phyloP scores from a whole-genome alignment of 352 stramenopile species.

The Phytophthora capsici region DNA sequence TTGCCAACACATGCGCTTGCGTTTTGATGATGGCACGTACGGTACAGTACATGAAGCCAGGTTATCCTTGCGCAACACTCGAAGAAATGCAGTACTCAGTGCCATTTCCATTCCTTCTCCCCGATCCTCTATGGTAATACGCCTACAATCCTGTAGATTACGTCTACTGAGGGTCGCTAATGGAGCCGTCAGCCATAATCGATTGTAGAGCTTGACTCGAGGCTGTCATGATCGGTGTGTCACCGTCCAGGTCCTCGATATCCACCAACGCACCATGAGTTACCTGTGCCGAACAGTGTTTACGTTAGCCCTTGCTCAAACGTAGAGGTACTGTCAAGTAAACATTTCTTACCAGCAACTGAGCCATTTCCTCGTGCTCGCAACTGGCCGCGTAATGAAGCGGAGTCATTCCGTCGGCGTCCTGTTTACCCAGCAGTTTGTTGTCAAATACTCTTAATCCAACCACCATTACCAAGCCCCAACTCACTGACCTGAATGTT shows the following conservation, averaged over 20 bases:
- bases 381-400: constrained; percentile 81
- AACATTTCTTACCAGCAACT: constrained; percentile 57
- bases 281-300: constrained; percentile 42
- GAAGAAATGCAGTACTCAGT: constrained; percentile 3
- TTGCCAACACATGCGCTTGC: too few species aligned
- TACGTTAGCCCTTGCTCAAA: constrained; percentile 9
- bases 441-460: constrained; percentile 7
- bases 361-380: constrained; percentile 69
- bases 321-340: constrained; percentile 15
- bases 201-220: constrained; percentile 45
- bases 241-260: constrained; percentile 71
- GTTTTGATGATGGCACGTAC: too few species aligned
- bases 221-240: constrained; percentile 60
- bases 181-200: constrained; percentile 50
- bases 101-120: constrained; percentile 18
- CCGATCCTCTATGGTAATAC: constrained; percentile 28
- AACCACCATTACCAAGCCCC: neutral
- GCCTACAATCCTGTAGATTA: constrained; percentile 16
- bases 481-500: constrained; percentile 56
- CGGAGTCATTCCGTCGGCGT: constrained; percentile 80
- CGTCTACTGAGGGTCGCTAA: constrained; percentile 28
- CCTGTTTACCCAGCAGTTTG: constrained; percentile 35
- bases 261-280: constrained; percentile 63
- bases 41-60: too few species aligned
- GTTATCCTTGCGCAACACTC: too few species aligned